Conservation (phyloP, 768 basidiomycete genomes). For the Trichaptum fuscoviolaceum region DNA sequence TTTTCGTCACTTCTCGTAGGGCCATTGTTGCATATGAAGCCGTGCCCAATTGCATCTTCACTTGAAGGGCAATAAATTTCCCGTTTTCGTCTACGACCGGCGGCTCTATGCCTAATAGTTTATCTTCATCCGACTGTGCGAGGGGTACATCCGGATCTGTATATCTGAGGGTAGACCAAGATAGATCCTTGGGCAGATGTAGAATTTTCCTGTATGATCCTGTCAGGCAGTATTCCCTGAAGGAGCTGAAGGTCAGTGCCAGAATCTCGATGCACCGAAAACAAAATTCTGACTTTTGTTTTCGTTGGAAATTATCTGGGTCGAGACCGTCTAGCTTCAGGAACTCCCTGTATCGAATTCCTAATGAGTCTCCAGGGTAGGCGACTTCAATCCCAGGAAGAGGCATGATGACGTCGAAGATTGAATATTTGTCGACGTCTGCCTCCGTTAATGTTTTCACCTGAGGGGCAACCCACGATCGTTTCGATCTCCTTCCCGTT, state of each 20-base stretch:
- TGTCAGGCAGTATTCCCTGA: slow-evolving; percentile 84
- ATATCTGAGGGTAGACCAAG: slow-evolving; percentile 81
- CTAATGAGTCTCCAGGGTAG: slow-evolving; percentile 85
- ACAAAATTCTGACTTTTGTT: slow-evolving; percentile 65
- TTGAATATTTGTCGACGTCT: slow-evolving; percentile 75
- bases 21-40: slow-evolving; percentile 99
- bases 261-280: not conserved
- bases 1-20: slow-evolving; percentile 89
- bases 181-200: slow-evolving; percentile 75
- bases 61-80: slow-evolving; percentile 83
- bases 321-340: slow-evolving; percentile 84
- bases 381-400: slow-evolving; percentile 92
- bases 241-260: slow-evolving; percentile 11
- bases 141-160: slow-evolving; percentile 91
- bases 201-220: slow-evolving; percentile 93
- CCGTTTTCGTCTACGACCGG: slow-evolving; percentile 66
- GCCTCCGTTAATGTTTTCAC: slow-evolving; percentile 75
- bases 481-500: slow-evolving; percentile 30
- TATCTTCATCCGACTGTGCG: slow-evolving; percentile 94
- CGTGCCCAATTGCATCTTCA: slow-evolving; percentile 79
- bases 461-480: slow-evolving; percentile 55
- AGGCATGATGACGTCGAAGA: slow-evolving; percentile 97
- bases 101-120: slow-evolving; percentile 72
- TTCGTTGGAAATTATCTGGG: slow-evolving; percentile 81
- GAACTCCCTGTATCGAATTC: slow-evolving; percentile 79